Base-by-base conservation (phyloP, 2,329 filamentous ascomycete species). In the Geosmithia putterillii region DNA sequence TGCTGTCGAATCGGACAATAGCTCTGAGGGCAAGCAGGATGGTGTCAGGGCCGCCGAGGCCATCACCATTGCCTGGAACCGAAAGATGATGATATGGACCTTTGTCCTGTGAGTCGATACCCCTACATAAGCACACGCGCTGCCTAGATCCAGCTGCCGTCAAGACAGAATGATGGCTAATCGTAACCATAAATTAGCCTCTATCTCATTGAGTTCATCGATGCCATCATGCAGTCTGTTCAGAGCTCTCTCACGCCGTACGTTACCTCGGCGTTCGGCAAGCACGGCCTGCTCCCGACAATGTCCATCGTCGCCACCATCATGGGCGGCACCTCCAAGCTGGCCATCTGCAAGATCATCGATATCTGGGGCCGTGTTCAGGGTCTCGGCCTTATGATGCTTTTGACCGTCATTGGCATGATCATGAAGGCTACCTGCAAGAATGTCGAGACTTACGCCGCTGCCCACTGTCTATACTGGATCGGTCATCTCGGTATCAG, bases 221-320 rank as follows among this genome's bases (percentile, higher is more conserved):
- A 65, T 46, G 54, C 53, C 14, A 51, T 67, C n/a, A 49, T 64
- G 4, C 51, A 57, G n/a, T 54, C 57, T 15, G 52, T 66, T 40
- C 56, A 66, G 37, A 44, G 64, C 44, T 71, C 74, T 32, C 61
- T 84, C 39, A 70, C 73, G 9, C 71, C 76, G 40, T 84, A 79
- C 57, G 74, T 82, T 18, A 83, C 81, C 2, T 83, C 78, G 46
- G 69, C 75, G 2, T 85, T 83, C 54, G 66, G 64, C 38, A 66
- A 71, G 42, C 81, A 84, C 53, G 81, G 79, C 7, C 65, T 85
- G 35, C 67, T 85, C 14, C 74, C 78, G 2, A 81, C 77, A 0
- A 73, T 81, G 28, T 64, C 72, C 42, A 77, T 84, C 22, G 70
- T 83, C 7, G 75, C 81, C 35, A 56, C 55, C 38, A 55, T 65